Conservation (phyloP, 2,329 filamentous ascomycete species). For the Hysterium pulicare region DNA sequence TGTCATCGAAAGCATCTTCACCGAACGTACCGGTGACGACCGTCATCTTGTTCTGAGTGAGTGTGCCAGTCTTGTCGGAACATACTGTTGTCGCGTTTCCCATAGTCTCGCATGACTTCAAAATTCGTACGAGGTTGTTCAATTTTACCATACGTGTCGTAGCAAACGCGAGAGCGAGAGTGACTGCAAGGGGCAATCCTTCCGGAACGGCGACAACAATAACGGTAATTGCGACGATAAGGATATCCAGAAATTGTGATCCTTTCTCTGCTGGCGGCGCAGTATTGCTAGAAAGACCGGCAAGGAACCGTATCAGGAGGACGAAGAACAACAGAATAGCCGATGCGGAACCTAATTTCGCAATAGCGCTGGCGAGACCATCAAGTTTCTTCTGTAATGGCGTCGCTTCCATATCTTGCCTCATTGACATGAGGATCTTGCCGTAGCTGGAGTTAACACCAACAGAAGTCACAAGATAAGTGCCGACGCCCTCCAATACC, state of each 20-base stretch:
- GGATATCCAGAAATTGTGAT: slow-evolving; percentile 36
- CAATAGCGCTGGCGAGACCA: slow-evolving; percentile 49
- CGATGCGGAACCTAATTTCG: slow-evolving; percentile 45
- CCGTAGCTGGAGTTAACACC: slow-evolving; percentile 54
- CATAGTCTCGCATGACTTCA: slow-evolving; percentile 35
- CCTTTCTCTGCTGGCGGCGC: slow-evolving; percentile 28
- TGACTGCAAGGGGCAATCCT: slow-evolving; percentile 30
- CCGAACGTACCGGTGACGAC: slow-evolving; percentile 37
- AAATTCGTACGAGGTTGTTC: slow-evolving; percentile 34
- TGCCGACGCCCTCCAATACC: slow-evolving; percentile 53
- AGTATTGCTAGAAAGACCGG: slow-evolving; percentile 26
- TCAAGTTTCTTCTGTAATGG: slow-evolving; percentile 54
- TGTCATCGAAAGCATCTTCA: slow-evolving; percentile 44
- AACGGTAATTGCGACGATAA: slow-evolving; percentile 39
- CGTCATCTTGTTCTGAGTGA: slow-evolving; percentile 42
- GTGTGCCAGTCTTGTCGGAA: slow-evolving; percentile 36
- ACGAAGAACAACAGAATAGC: slow-evolving; percentile 36
- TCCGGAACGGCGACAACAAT: slow-evolving; percentile 40
- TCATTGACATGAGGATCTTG: slow-evolving; percentile 54
- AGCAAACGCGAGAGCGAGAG: slow-evolving; percentile 27
- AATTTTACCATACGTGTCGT: slow-evolving; percentile 32
- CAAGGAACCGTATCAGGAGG: slow-evolving; percentile 37
- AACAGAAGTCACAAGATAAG: slow-evolving; percentile 52
- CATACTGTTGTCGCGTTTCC: slow-evolving; percentile 36
- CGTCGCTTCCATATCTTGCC: slow-evolving; percentile 51